These are phyloP conservation scores for Stromatinia cepivora DNA, from an alignment of 2,329 filamentous ascomycete species.

Conservation along the genomic window DNA sequence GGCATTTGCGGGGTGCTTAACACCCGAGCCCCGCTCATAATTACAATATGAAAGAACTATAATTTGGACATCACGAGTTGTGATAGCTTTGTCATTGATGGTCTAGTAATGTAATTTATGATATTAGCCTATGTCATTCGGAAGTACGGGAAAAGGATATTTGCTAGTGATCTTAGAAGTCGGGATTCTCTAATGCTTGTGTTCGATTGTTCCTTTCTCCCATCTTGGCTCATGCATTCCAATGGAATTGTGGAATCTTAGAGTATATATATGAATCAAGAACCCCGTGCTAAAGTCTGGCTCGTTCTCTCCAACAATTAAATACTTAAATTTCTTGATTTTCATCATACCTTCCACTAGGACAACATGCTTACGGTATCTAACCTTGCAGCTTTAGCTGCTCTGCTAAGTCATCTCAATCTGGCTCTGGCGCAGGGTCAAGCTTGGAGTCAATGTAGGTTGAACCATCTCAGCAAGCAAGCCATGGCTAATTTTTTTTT, in stretches of 20 bases:
- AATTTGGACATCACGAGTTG: background rate
- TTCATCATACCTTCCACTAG: background rate
- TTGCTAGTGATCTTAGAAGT: background rate
- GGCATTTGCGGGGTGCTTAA: slow-evolving; percentile 13
- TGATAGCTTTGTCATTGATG: background rate
- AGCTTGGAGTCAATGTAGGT: slow-evolving; percentile 32
- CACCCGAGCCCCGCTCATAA: background rate
- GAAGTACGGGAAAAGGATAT: background rate
- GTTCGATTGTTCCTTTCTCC: background rate
- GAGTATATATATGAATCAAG: slow-evolving; percentile 2
- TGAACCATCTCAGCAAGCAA: background rate
- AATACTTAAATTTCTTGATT: background rate
- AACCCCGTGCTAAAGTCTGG: background rate
- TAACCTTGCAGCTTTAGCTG: slow-evolving; percentile 30
- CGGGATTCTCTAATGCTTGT: background rate
- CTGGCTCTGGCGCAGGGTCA: slow-evolving; percentile 27
- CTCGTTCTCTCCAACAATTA: background rate
- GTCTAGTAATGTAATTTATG: background rate
- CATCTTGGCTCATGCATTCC: slow-evolving; percentile 2
- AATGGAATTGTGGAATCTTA: background rate
- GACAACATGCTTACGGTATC: slow-evolving; percentile 31
- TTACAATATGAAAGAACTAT: background rate
- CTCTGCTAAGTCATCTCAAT: slow-evolving; percentile 29
- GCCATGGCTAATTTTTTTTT: slow-evolving; percentile 4
- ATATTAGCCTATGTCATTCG: slow-evolving; percentile 1